These are phyloP conservation scores for Monosporozyma unispora DNA, from an alignment of 805 yeast genomes.

Conservation along the genomic window DNA sequence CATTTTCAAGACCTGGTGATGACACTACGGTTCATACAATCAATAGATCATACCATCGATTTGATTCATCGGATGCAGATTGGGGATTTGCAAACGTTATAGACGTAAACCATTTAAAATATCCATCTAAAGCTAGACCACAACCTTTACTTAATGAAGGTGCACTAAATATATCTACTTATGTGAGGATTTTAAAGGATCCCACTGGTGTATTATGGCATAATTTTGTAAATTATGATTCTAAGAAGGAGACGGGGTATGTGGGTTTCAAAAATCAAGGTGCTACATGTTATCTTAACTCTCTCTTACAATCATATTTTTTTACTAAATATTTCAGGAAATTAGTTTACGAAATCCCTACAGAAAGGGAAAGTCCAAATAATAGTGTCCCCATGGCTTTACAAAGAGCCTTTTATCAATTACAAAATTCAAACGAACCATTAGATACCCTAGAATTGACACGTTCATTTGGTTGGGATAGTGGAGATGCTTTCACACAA, in stretches of 20 bases:
- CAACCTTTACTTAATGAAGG: constrained; percentile 43
- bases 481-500: constrained; percentile 90
- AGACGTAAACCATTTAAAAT: constrained; percentile 43
- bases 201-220: constrained; percentile 94
- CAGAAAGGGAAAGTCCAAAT: constrained; percentile 45
- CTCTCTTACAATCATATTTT: constrained; percentile 81
- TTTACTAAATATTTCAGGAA: constrained; percentile 76
- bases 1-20: constrained; percentile 66
- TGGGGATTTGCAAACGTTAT: constrained; percentile 91
- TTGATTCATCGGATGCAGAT: constrained; percentile 66
- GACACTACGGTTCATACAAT: constrained; percentile 52
- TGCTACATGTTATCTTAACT: constrained; percentile 94
- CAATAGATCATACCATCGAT: constrained; percentile 70
- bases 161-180: constrained; percentile 62
- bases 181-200: constrained; percentile 70
- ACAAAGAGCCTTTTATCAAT: constrained; percentile 76
- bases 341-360: constrained; percentile 84
- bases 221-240: constrained; percentile 72
- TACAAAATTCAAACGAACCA: constrained; percentile 65
- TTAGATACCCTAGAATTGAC: constrained; percentile 83
- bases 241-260: constrained; percentile 78
- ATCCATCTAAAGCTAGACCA: constrained; percentile 31
- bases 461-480: constrained; percentile 93
- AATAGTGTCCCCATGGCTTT: constrained; percentile 72
- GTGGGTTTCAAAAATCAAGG: constrained; percentile 95